phyloP scores from a whole-genome alignment of 2,329 filamentous ascomycete genomes.

The Alternaria longipes region DNA sequence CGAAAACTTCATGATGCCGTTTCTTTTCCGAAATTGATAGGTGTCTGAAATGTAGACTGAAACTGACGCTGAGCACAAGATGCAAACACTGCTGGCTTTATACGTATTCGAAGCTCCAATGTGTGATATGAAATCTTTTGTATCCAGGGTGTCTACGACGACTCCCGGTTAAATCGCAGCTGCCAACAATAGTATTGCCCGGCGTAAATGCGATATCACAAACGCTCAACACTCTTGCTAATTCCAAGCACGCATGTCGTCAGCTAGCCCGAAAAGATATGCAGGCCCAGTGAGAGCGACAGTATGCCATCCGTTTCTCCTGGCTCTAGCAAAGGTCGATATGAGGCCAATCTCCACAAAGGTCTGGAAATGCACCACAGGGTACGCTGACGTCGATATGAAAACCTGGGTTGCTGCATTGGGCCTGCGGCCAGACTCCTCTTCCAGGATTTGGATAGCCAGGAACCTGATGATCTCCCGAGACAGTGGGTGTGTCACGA shows the following conservation, averaged over 20 bases:
- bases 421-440: background rate
- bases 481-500: background rate
- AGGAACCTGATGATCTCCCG: background rate
- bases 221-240: background rate
- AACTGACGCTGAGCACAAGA: constrained; percentile 1
- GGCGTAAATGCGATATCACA: background rate
- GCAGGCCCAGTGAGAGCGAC: background rate
- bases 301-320: background rate
- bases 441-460: background rate
- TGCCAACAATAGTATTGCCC: background rate
- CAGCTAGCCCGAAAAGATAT: background rate
- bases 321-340: background rate
- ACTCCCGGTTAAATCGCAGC: background rate
- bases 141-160: background rate
- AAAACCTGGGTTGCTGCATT: background rate
- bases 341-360: background rate
- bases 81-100: constrained; percentile 17
- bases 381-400: background rate
- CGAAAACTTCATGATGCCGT: constrained; percentile 39
- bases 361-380: background rate
- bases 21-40: background rate
- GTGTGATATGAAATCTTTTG: background rate
- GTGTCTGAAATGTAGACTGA: background rate
- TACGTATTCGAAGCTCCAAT: constrained; percentile 8
- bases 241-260: background rate